Evolutionary conservation across 108 stramenopile genomes (phyloP).

Genomic region (Conticribra guillardii): DNA sequence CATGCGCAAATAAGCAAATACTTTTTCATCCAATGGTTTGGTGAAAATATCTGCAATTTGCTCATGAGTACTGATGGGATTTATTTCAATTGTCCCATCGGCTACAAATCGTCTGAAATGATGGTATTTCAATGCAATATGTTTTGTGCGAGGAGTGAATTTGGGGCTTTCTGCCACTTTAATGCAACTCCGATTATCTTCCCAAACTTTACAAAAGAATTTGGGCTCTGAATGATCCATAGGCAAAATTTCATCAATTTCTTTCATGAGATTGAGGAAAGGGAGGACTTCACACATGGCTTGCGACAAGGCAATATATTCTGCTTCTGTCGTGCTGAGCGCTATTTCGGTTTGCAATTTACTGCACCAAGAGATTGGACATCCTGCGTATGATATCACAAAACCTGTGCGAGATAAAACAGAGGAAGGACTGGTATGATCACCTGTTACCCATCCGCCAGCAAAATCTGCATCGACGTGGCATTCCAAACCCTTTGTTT

Average conservation of each 20-base stretch:
- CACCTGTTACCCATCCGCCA: conserved; percentile 42
- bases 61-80: no score
- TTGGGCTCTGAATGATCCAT: background rate
- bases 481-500: conserved; percentile 36
- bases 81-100: conserved; percentile 23
- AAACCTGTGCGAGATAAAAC: conserved; percentile 14
- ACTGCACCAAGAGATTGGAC: conserved; percentile 14
- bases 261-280: background rate
- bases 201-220: conserved; percentile 29
- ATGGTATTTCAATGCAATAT: conserved; percentile 16
- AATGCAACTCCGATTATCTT: conserved; percentile 43
- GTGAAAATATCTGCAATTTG: conserved; percentile 47
- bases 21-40: conserved; percentile 15
- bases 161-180: conserved; percentile 16
- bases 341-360: conserved; percentile 48
- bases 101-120: conserved; percentile 16
- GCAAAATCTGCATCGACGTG: conserved; percentile 58
- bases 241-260: background rate
- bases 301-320: conserved; percentile 30
- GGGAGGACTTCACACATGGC: conserved; percentile 24
- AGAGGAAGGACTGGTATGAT: conserved; percentile 12
- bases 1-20: conserved; percentile 10
- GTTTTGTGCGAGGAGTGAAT: conserved; percentile 38
- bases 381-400: conserved; percentile 12
- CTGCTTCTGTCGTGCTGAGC: no score